phyloP scores from a whole-genome alignment of 768 basidiomycete genomes.

The Collybia mongolica region DNA sequence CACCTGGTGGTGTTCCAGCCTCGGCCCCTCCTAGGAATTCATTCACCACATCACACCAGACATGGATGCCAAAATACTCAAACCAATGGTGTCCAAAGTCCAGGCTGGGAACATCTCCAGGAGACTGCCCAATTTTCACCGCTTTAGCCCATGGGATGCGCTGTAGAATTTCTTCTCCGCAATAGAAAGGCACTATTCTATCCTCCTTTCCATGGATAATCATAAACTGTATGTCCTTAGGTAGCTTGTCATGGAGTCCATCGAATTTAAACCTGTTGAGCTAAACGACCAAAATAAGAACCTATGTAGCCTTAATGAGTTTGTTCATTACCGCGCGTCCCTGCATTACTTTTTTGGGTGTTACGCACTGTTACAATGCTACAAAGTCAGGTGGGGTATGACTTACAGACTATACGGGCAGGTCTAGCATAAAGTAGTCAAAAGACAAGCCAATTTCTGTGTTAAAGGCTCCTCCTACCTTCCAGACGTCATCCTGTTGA shows the following conservation, averaged over 20 bases:
- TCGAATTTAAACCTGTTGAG: slow-evolving; percentile 26
- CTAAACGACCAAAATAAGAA: slow-evolving; percentile 8
- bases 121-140: slow-evolving; percentile 27
- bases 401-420: slow-evolving; percentile 26
- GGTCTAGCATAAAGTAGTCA: slow-evolving; percentile 19
- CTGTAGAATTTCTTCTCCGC: slow-evolving; percentile 31
- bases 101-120: slow-evolving; percentile 33
- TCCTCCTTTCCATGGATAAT: slow-evolving; percentile 43
- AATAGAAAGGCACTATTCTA: slow-evolving; percentile 33
- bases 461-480: slow-evolving; percentile 14
- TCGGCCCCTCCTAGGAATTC: slow-evolving; percentile 22
- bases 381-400: background rate
- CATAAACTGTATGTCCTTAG: slow-evolving; percentile 28
- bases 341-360: slow-evolving; percentile 29
- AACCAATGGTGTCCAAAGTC: slow-evolving; percentile 45
- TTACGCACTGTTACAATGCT: background rate
- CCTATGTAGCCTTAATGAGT: background rate
- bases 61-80: slow-evolving; percentile 41
- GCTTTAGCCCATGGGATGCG: slow-evolving; percentile 35
- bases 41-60: slow-evolving; percentile 39
- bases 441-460: background rate
- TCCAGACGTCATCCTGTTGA: slow-evolving; percentile 20
- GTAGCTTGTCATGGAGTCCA: slow-evolving; percentile 29
- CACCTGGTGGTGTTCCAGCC: no score
- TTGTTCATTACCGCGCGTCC: slow-evolving; percentile 22